Base-by-base conservation (phyloP, 2,329 filamentous ascomycete genomes). In the Trichoderma sp. region DNA sequence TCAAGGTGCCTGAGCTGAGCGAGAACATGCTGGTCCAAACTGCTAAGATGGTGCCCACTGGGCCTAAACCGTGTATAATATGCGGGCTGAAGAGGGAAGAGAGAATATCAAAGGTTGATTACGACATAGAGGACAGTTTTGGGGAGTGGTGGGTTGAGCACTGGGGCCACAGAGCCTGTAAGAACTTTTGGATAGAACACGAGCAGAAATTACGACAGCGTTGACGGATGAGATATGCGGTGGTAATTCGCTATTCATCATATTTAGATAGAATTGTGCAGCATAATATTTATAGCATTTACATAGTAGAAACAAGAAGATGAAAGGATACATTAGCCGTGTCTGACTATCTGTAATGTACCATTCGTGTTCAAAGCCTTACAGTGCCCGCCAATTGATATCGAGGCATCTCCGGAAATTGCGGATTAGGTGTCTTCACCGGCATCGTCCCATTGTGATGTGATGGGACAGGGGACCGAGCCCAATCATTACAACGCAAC, bases 121-220 rank as follows among this genome's bases (percentile, higher is more conserved):
- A 90, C 67, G 86, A 91, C 30, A 89, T 97, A 9, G 91, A 95
- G 77, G 95, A 98, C 80, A 94, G 92, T 80, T 98, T 98, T 84
- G 94, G 94, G 14, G 95, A 98, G 83, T 98, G 94, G 93, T 98
- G 95, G 95, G 86, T 92, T 56, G 94, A 98, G 60, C 91, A 95
- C 80, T 95, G 94, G 92, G 93, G 92, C 0, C 92, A 95, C 81
- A 84, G 89, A 73, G 88, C 89, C 24, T 98, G 95, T 82, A 89
- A 89, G 79, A 91, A 92, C 74, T 97, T 97, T 78, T 98, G 95
- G 95, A 83, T 91, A 72, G 86, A 91, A 76, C 91, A 97, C 80
- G 92, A 93, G 80, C 85, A 85, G 68, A 85, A 86, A 72, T 83
- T 97, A 75, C 88, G 89, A 74, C 91, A 92, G 76, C 87, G 92